Base-by-base conservation (phyloP, 2,329 filamentous ascomycete genomes). In the Hymenotorrendiella dingleyae region DNA sequence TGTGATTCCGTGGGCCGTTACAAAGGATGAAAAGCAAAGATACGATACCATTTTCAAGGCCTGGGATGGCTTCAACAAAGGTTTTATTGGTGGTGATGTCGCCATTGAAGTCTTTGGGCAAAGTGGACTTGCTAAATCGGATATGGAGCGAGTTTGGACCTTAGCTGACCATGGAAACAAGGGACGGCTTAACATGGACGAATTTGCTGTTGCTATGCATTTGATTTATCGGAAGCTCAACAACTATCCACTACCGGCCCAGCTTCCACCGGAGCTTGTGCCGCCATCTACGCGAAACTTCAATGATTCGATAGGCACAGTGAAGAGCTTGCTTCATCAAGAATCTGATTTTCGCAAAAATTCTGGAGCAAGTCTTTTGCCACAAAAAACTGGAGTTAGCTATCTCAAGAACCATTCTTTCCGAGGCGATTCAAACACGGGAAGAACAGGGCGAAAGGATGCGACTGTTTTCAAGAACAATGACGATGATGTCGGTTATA, bases 121-220 rank as follows among this genome's bases (percentile, higher is more conserved):
- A 64, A 96, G 90, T 69, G 93, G 93, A 30, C 70, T 98, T 22
- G 87, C 93, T 36, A 94, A 94, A 65, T 72, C 83, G 20, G 93
- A 97, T 55, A 70, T 98, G 27, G 93, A 97, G 65, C 78, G 84
- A 23, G 82, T 97, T 38, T 98, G 93, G 93, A 97, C 93, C 8
- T 71, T 98, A 45, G 84, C 91, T 3, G 93, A 98, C 62, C 84
- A 90, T 23, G 84, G 90, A 51, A 96, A 98, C 65, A 93, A 93
- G 63, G 93, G 93, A 14, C 84, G 90, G 43, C 75, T 98, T 22
- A 90, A 98, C 57, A 78, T 97, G 58, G 93, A 98, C 62, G 93
- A 98, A 61, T 98, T 98, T 61, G 90, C 93, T 7, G 91, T 98
- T 40, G 89, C 90, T 8, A 98, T 98, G 93, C 93, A 98, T 74